These are phyloP conservation scores for Solanum dulcamara DNA, from an alignment of 257 asterid genomes.

Conservation along the genomic window DNA sequence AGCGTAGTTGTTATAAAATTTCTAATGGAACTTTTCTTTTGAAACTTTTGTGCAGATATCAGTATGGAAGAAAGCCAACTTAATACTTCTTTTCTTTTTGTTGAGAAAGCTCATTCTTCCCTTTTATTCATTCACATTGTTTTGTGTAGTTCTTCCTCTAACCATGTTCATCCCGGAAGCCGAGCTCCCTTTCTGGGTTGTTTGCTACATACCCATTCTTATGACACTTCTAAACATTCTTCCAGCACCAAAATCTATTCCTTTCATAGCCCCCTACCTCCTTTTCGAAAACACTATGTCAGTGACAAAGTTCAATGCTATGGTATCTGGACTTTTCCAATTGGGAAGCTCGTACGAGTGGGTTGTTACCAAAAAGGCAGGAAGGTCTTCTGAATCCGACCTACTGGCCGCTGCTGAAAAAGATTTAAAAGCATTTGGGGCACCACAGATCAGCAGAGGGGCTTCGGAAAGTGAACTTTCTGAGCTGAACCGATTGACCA, in stretches of 20 bases:
- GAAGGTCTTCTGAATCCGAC: constrained; percentile 51
- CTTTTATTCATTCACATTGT: constrained; percentile 61
- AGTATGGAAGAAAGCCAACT: constrained; percentile 55
- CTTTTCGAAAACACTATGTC: constrained; percentile 69
- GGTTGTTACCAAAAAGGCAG: constrained; percentile 60
- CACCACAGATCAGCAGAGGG: constrained; percentile 18
- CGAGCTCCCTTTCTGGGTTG: constrained; percentile 49
- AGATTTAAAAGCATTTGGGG: constrained; percentile 14
- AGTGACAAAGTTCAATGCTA: constrained; percentile 63
- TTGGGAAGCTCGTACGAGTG: constrained; percentile 66
- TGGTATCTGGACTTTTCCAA: constrained; percentile 56
- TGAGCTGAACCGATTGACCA: constrained; percentile 17
- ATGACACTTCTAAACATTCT: constrained; percentile 50
- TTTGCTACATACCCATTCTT: constrained; percentile 45
- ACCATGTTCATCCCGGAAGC: constrained; percentile 66
- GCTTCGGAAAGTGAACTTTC: constrained; percentile 33
- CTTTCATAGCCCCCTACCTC: constrained; percentile 62
- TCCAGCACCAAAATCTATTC: constrained; percentile 54
- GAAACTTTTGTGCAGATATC: constrained; percentile 34
- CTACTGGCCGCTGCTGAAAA: constrained; percentile 30
- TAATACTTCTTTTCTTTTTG: constrained; percentile 53
- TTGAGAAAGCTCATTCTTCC: constrained; percentile 63
- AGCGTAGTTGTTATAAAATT: neutral
- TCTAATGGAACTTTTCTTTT: neutral
- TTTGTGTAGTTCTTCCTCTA: constrained; percentile 57